Conservation (phyloP, 768 basidiomycete genomes). For the Stropharia rugosoannulata region DNA sequence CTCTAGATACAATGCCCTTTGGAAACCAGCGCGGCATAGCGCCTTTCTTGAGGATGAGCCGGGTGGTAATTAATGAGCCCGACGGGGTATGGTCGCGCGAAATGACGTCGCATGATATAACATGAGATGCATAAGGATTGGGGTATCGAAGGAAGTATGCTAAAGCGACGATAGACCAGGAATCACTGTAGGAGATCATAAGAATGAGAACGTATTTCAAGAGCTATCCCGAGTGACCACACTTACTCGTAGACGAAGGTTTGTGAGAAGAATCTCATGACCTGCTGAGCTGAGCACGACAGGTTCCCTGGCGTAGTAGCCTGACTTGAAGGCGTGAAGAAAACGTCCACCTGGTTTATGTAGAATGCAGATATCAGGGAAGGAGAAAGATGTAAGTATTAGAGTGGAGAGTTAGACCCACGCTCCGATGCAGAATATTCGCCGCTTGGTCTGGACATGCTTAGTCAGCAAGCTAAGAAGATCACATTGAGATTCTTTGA, state of each 20-base stretch:
- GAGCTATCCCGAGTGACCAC: background rate
- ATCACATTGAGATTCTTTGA: background rate
- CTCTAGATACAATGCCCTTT: conserved; percentile 74
- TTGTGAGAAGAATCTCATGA: conserved; percentile 59
- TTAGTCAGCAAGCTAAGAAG: conserved; percentile 10
- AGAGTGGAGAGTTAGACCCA: conserved; percentile 1
- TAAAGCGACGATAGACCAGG: conserved; percentile 89
- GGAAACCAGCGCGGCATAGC: conserved; percentile 93
- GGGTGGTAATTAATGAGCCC: conserved; percentile 80
- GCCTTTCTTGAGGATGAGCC: conserved; percentile 90
- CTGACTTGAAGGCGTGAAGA: conserved; percentile 5
- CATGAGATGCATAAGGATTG: conserved; percentile 91
- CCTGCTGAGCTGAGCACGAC: conserved; percentile 22
- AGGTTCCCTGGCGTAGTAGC: conserved; percentile 17
- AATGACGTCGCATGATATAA: conserved; percentile 94
- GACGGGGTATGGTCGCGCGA: conserved; percentile 71
- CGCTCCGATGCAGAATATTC: background rate
- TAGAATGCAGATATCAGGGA: background rate
- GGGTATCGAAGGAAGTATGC: conserved; percentile 96
- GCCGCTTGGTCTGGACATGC: background rate
- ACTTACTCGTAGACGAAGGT: conserved; percentile 56
- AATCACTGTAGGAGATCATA: conserved; percentile 57
- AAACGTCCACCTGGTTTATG: background rate
- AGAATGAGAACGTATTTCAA: conserved; percentile 2
- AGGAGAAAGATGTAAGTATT: background rate